These are phyloP conservation scores for Gliomastix tumulicola DNA, from an alignment of 2,329 filamentous ascomycete species.

Conservation along the genomic window DNA sequence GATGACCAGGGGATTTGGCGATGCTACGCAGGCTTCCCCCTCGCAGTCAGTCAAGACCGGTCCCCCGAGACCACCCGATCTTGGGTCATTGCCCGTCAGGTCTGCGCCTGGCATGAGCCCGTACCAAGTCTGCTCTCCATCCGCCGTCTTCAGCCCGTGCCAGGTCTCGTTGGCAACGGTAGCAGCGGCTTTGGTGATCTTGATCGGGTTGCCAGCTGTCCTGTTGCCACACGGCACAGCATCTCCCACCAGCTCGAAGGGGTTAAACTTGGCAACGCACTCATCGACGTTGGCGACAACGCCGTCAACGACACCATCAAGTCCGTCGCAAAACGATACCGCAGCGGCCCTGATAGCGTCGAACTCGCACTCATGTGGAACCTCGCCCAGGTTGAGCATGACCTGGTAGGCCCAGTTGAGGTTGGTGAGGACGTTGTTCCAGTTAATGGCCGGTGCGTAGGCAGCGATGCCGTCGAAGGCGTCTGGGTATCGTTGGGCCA, in stretches of 20 bases:
- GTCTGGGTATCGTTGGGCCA: slow-evolving; percentile 42
- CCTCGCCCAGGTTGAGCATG: slow-evolving; percentile 22
- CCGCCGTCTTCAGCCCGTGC: not conserved
- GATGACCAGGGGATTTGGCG: not conserved
- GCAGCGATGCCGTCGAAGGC: slow-evolving; percentile 48
- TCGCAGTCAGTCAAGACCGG: not conserved
- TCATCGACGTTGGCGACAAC: slow-evolving; percentile 11
- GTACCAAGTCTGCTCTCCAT: not conserved
- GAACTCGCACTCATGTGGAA: slow-evolving; percentile 3
- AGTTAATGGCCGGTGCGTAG: slow-evolving; percentile 33
- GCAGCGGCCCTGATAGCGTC: slow-evolving; percentile 1
- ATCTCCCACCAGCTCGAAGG: slow-evolving; percentile 7
- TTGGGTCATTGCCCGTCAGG: not conserved
- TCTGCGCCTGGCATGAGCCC: not conserved
- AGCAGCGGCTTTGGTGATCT: not conserved
- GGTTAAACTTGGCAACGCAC: slow-evolving; percentile 9
- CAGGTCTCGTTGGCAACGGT: not conserved
- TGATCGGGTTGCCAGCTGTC: not conserved
- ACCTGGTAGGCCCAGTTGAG: slow-evolving; percentile 14
- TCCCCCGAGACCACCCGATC: not conserved
- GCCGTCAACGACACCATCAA: slow-evolving; percentile 13
- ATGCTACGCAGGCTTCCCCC: not conserved
- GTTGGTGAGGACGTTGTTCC: slow-evolving; percentile 17
- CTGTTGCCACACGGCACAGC: not conserved
- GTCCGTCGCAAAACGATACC: slow-evolving; percentile 9